Evolutionary conservation across 225 moss, liverwort and hornwort genomes (phyloP).

Genomic region (Lunularia cruciata): DNA sequence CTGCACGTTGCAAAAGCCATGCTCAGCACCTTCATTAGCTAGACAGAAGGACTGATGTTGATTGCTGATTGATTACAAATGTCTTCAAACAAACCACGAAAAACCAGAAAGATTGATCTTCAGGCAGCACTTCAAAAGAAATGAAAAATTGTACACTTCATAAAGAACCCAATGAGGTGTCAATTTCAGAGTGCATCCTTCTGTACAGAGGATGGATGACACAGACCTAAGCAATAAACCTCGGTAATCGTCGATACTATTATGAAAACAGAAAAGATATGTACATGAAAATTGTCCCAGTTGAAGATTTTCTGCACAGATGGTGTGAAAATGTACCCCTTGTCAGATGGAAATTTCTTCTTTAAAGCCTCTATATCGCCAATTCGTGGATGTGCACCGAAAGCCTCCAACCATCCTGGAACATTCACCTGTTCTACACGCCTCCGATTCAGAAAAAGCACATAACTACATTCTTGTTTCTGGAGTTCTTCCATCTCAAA

Average conservation of each 20-base stretch:
- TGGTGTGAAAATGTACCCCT: constrained; percentile 27
- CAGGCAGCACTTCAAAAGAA: too few relatives aligned
- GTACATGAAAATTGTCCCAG: too few relatives aligned
- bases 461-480: not conserved
- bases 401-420: constrained; percentile 87
- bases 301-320: too few relatives aligned
- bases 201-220: not conserved
- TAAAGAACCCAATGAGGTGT: not conserved
- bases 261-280: too few relatives aligned
- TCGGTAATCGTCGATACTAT: not conserved
- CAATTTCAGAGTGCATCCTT: not conserved
- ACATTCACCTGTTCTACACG: constrained; percentile 63
- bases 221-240: not conserved
- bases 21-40: too few relatives aligned
- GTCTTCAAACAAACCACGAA: not conserved
- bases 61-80: too few relatives aligned
- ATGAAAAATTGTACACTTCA: not conserved
- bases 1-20: too few relatives aligned
- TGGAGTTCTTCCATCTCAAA: too few relatives aligned
- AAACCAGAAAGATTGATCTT: too few relatives aligned
- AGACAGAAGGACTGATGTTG: too few relatives aligned
- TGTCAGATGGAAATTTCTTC: constrained; percentile 64
- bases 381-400: constrained; percentile 84
- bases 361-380: constrained; percentile 72
- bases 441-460: not conserved